These are phyloP conservation scores for Neospora caninum DNA, from an alignment of 169 alveolate genomes.

Conservation along the genomic window DNA sequence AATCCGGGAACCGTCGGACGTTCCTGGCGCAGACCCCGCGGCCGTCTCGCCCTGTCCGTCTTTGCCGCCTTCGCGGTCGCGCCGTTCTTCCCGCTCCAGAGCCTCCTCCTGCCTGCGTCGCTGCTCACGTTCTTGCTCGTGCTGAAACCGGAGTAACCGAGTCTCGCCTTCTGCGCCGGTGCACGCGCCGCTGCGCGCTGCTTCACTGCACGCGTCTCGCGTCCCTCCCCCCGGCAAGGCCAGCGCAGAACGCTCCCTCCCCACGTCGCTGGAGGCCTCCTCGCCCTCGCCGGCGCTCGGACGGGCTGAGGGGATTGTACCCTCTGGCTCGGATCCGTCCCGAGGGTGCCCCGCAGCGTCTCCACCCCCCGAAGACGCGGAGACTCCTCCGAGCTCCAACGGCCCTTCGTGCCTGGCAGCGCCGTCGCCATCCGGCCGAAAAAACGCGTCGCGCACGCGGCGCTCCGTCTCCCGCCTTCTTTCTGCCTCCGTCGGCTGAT, in stretches of 20 bases:
- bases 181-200: neutral
- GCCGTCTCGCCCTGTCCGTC: neutral
- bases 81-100: neutral
- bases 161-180: neutral
- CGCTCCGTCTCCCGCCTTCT: neutral
- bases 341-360: neutral
- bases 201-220: neutral
- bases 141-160: neutral
- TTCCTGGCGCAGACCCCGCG: neutral
- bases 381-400: neutral
- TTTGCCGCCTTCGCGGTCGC: no score
- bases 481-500: neutral
- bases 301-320: no score
- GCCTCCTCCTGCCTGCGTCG: neutral
- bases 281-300: no score
- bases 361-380: neutral
- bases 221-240: neutral
- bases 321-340: no score
- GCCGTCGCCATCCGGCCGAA: neutral
- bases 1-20: neutral
- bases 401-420: neutral
- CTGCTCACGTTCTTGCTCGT: neutral
- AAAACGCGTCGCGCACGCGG: neutral
- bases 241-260: neutral
- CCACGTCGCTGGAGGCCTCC: no score